Percentiles rank a stretch among this genome's conserved stretches.
Evolutionary conservation across 2,329 filamentous ascomycete species (phyloP).

Genomic region (Emergomyces orientalis): DNA sequence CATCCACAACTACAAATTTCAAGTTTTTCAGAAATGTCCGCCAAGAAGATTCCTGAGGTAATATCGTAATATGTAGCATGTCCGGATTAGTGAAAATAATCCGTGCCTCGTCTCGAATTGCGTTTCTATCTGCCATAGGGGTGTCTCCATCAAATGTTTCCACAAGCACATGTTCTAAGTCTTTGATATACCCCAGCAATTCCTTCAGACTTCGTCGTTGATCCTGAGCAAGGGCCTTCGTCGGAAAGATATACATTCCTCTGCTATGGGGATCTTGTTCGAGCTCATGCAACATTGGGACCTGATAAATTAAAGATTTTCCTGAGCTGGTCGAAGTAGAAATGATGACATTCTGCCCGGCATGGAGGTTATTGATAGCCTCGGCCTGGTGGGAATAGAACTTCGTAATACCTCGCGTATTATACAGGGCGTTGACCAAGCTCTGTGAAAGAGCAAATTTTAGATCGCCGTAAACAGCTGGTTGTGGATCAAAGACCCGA

Average conservation of each 20-base stretch:
- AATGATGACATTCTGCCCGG: slow-evolving; percentile 79
- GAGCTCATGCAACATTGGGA: slow-evolving; percentile 79
- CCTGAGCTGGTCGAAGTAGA: slow-evolving; percentile 93
- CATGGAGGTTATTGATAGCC: slow-evolving; percentile 78
- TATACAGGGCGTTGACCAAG: slow-evolving; percentile 92
- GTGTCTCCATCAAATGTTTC: slow-evolving; percentile 97
- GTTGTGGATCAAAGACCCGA: slow-evolving; percentile 78
- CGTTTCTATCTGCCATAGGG: slow-evolving; percentile 64
- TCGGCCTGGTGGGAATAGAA: slow-evolving; percentile 89
- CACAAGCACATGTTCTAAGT: slow-evolving; percentile 64
- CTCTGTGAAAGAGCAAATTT: slow-evolving; percentile 80
- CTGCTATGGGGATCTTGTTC: slow-evolving; percentile 67
- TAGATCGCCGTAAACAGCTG: slow-evolving; percentile 71
- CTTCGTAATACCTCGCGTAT: slow-evolving; percentile 73
- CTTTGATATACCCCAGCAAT: slow-evolving; percentile 69
- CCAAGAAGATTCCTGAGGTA: slow-evolving; percentile 88
- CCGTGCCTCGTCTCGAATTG: slow-evolving; percentile 75
- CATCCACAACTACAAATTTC: slow-evolving; percentile 81
- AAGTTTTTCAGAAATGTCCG: slow-evolving; percentile 78
- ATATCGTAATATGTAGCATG: slow-evolving; percentile 89
- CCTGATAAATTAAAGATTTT: slow-evolving; percentile 95
- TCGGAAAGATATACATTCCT: slow-evolving; percentile 97
- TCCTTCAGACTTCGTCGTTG: slow-evolving; percentile 82
- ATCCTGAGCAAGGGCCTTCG: slow-evolving; percentile 91
- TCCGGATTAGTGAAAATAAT: slow-evolving; percentile 98